phyloP scores from a whole-genome alignment of 2,329 filamentous ascomycete genomes.

The Xylaria sp. region DNA sequence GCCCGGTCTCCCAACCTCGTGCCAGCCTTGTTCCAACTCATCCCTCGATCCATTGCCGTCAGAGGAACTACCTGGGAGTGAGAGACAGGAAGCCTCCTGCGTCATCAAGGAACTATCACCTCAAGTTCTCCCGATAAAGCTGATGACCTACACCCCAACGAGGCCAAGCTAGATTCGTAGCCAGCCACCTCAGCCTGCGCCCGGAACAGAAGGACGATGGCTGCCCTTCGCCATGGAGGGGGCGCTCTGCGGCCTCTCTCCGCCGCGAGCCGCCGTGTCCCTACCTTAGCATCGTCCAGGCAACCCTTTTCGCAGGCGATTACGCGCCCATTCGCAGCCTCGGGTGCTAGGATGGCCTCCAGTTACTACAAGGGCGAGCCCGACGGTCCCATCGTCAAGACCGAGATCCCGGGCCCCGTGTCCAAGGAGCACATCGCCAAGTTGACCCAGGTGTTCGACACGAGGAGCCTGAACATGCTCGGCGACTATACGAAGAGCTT shows the following conservation, averaged over 20 bases:
- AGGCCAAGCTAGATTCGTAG: neutral
- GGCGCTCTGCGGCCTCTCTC: conserved; percentile 32
- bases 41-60: too few relatives aligned
- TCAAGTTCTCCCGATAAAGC: too few relatives aligned
- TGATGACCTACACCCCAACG: neutral
- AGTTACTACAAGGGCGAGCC: conserved; percentile 49
- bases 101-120: too few relatives aligned
- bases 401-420: conserved; percentile 74
- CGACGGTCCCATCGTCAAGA: conserved; percentile 55
- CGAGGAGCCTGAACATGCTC: conserved; percentile 82
- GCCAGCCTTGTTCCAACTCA: too few relatives aligned
- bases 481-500: conserved; percentile 72
- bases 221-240: conserved; percentile 34
- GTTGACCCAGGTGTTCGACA: conserved; percentile 81
- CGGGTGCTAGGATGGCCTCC: conserved; percentile 33
- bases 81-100: too few relatives aligned
- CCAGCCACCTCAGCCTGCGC: neutral
- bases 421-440: conserved; percentile 69
- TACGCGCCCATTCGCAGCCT: conserved; percentile 21
- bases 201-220: conserved; percentile 28
- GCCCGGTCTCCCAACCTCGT: too few relatives aligned
- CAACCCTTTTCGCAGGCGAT: conserved; percentile 15
- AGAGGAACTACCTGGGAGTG: too few relatives aligned
- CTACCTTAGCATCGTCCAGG: conserved; percentile 17
- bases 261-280: conserved; percentile 20